Evolutionary conservation across 2,329 filamentous ascomycete species (phyloP).

Genomic region (Penicillium sumatraense): DNA sequence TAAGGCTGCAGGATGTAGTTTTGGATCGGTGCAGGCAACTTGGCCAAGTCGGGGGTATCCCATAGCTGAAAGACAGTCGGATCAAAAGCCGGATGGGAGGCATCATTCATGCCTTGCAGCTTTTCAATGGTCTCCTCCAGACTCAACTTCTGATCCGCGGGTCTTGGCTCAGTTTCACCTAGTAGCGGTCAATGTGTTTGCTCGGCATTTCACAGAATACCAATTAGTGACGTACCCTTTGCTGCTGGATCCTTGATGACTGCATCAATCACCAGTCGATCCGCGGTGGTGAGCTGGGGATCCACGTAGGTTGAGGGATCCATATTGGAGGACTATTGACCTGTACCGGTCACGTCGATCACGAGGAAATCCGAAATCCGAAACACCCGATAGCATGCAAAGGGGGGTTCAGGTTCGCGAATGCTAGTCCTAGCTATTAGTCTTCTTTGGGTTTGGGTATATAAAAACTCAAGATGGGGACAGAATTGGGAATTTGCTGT

Average conservation of each 20-base stretch:
- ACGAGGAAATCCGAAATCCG: conserved; percentile 3
- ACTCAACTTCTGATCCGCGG: conserved; percentile 16
- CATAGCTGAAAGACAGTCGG: conserved; percentile 60
- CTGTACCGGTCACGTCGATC: conserved; percentile 2
- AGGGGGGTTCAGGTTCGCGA: not conserved
- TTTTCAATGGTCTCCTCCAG: conserved; percentile 42
- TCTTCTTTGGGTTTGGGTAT: not conserved
- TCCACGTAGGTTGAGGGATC: conserved; percentile 36
- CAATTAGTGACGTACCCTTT: conserved; percentile 9
- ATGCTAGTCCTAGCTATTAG: not conserved
- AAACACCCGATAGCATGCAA: conserved; percentile 4
- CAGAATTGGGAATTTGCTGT: not conserved
- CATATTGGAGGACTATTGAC: conserved; percentile 22
- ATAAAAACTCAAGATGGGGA: not conserved
- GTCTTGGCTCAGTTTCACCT: conserved; percentile 16
- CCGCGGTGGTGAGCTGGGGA: conserved; percentile 43
- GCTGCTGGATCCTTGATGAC: conserved; percentile 38
- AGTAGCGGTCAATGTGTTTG: conserved; percentile 2
- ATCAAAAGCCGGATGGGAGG: conserved; percentile 53
- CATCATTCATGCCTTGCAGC: conserved; percentile 57
- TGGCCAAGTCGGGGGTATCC: conserved; percentile 53
- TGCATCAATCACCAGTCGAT: conserved; percentile 44
- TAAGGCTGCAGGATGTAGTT: conserved; percentile 64
- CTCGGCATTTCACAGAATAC: not conserved
- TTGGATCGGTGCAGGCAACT: conserved; percentile 46